Evolutionary conservation across 306 rosid genomes (phyloP).

Genomic region (Nissolia schottii): DNA sequence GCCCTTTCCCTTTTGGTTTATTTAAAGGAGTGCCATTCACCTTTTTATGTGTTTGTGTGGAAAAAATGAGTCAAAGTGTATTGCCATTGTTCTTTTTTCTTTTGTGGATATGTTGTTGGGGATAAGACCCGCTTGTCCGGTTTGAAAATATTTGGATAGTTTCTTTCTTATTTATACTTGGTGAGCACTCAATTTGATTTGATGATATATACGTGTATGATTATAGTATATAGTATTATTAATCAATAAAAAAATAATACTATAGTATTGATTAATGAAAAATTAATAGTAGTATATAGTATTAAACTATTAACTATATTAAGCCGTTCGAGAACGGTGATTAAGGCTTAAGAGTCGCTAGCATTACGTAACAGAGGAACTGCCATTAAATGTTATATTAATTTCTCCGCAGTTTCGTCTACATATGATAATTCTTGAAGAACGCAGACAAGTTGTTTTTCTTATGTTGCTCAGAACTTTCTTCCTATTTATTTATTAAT

Average conservation of each 20-base stretch:
- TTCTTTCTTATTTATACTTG: constrained; percentile 15
- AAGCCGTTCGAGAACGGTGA: constrained; percentile 49
- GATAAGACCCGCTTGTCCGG: constrained; percentile 34
- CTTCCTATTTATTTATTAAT: background rate
- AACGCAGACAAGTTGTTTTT: background rate
- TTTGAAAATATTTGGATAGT: constrained; percentile 17
- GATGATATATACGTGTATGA: background rate
- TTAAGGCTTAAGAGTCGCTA: constrained; percentile 57
- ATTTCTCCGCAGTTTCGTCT: constrained; percentile 8
- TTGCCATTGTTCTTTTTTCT: constrained; percentile 15
- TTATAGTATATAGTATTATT: too few relatives aligned
- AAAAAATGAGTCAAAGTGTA: constrained; percentile 22
- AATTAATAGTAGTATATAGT: background rate
- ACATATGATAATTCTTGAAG: background rate
- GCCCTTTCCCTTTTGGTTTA: constrained; percentile 46
- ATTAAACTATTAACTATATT: too few relatives aligned
- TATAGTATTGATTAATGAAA: too few relatives aligned
- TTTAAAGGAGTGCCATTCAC: constrained; percentile 50
- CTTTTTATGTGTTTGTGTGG: constrained; percentile 28
- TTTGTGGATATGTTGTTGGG: constrained; percentile 29
- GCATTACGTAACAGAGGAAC: constrained; percentile 15
- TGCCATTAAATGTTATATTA: background rate
- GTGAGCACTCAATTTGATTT: background rate
- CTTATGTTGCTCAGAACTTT: constrained; percentile 26
- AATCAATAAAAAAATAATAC: too few relatives aligned